These are phyloP conservation scores for Thermomucor indicae-seudaticae DNA, from an alignment of 371 early-diverging fungal genomes.

Conservation along the genomic window DNA sequence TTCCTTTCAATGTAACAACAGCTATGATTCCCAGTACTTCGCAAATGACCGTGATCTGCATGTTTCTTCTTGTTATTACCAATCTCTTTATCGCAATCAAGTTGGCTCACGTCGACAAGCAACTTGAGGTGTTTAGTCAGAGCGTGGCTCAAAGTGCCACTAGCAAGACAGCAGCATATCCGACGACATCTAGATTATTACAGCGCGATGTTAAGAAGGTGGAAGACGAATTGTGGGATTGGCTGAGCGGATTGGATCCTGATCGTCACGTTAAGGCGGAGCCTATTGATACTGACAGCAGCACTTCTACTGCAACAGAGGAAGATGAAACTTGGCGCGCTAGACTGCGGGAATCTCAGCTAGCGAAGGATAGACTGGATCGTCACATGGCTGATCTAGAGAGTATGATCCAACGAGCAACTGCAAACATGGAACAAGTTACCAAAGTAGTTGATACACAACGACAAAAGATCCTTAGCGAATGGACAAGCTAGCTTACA, in stretches of 20 bases:
- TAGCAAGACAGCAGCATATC: neutral
- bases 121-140: conserved; percentile 9
- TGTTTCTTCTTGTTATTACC: conserved; percentile 29
- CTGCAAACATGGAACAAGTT: conserved; percentile 31
- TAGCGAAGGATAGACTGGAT: conserved; percentile 23
- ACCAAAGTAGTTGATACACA: conserved; percentile 26
- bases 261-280: conserved; percentile 10
- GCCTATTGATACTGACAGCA: neutral
- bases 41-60: conserved; percentile 27
- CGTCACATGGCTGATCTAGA: conserved; percentile 32
- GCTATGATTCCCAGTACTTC: conserved; percentile 17
- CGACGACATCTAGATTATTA: neutral
- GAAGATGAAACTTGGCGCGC: conserved; percentile 5
- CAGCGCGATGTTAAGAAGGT: too few relatives aligned
- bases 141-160: neutral
- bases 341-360: conserved; percentile 11
- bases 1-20: conserved; percentile 8
- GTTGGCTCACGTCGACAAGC: conserved; percentile 32
- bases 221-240: conserved; percentile 27
- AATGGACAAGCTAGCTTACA: too few relatives aligned
- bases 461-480: conserved; percentile 15
- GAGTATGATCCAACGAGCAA: conserved; percentile 34
- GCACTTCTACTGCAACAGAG: neutral
- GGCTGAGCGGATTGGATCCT: conserved; percentile 23
- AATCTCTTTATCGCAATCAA: conserved; percentile 37